phyloP scores from a whole-genome alignment of 179 eudicot genomes.

The Beta macrorhiza region DNA sequence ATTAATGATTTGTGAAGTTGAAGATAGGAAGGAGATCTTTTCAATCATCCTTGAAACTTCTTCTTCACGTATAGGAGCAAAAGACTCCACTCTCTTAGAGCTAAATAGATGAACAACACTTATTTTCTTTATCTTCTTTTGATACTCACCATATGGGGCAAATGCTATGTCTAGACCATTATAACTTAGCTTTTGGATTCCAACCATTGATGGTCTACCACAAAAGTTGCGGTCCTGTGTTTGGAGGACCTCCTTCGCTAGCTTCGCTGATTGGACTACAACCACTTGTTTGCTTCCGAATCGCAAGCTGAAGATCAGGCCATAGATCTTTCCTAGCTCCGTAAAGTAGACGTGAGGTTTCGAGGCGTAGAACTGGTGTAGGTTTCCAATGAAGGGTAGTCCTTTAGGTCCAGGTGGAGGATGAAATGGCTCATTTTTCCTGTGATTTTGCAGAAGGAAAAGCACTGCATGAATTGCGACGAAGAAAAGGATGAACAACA shows the following conservation, averaged over 20 bases:
- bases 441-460: background rate
- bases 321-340: slow-evolving; percentile 27
- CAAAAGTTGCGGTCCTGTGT: slow-evolving; percentile 33
- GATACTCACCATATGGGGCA: slow-evolving; percentile 19
- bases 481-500: background rate
- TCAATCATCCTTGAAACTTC: slow-evolving; percentile 28
- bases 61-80: slow-evolving; percentile 20
- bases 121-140: slow-evolving; percentile 24
- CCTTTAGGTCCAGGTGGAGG: slow-evolving; percentile 32
- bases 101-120: slow-evolving; percentile 28
- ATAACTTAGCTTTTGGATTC: slow-evolving; percentile 22
- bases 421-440: slow-evolving; percentile 4
- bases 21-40: slow-evolving; percentile 4
- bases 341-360: slow-evolving; percentile 21
- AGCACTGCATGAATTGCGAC: background rate
- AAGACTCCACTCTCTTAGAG: slow-evolving; percentile 28
- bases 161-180: slow-evolving; percentile 25
- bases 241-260: slow-evolving; percentile 29
- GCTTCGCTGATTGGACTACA: slow-evolving; percentile 29
- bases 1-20: slow-evolving; percentile 12
- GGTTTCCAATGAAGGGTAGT: slow-evolving; percentile 34
- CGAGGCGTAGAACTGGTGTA: slow-evolving; percentile 21
- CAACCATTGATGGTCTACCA: slow-evolving; percentile 20
- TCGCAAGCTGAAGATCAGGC: slow-evolving; percentile 27
- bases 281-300: slow-evolving; percentile 22